Conservation (phyloP, 208 protist species). For the Perkinsela sp. region DNA sequence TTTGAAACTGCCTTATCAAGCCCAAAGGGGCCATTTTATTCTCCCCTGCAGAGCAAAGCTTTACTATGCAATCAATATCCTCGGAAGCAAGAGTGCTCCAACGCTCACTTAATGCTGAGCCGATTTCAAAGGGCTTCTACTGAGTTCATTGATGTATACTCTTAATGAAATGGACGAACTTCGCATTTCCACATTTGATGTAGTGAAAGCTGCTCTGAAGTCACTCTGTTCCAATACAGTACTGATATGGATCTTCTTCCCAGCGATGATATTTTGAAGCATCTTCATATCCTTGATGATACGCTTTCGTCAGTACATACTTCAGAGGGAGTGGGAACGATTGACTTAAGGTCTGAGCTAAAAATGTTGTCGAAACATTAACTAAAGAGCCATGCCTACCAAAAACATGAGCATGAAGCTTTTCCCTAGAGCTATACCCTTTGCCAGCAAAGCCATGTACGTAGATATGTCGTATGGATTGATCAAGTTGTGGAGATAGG, state of each 20-base stretch:
- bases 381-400: constrained; percentile 40
- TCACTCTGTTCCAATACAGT: constrained; percentile 14
- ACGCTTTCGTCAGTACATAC: constrained; percentile 16
- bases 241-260: constrained; percentile 64
- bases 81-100: no score
- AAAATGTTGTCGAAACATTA: constrained; percentile 42
- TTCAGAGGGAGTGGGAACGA: constrained; percentile 10
- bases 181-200: background rate
- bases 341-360: constrained; percentile 24
- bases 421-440: constrained; percentile 34
- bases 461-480: constrained; percentile 55
- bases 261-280: constrained; percentile 50
- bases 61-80: no score
- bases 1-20: no score
- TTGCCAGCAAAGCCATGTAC: constrained; percentile 52
- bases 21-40: no score
- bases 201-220: background rate
- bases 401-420: constrained; percentile 51
- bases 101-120: background rate
- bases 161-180: background rate
- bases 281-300: constrained; percentile 51
- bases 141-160: background rate
- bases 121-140: background rate
- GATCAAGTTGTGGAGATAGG: constrained; percentile 47
- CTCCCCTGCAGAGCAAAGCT: no score